Conservation (phyloP, 2,329 filamentous ascomycete species). For the Talaromyces verruculosus region DNA sequence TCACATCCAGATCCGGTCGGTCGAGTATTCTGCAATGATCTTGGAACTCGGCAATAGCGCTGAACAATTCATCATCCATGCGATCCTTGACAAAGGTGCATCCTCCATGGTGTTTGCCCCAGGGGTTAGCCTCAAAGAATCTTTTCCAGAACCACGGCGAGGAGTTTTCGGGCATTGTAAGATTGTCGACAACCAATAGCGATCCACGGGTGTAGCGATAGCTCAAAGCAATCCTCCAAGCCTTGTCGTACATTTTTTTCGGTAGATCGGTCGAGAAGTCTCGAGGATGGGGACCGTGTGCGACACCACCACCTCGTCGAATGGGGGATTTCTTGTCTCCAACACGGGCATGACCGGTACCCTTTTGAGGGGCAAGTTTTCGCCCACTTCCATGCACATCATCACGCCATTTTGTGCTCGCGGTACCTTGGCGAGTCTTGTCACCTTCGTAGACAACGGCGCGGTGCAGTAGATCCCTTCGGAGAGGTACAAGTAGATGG, state of each 20-base stretch:
- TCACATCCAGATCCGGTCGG: conserved; percentile 85
- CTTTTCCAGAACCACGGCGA: conserved; percentile 62
- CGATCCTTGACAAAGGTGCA: conserved; percentile 72
- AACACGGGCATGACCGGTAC: conserved; percentile 73
- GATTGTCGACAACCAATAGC: conserved; percentile 78
- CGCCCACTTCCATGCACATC: conserved; percentile 80
- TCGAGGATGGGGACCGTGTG: conserved; percentile 85
- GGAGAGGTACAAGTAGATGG: conserved; percentile 82
- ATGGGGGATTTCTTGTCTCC: conserved; percentile 81
- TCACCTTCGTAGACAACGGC: conserved; percentile 93
- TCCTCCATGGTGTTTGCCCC: conserved; percentile 66
- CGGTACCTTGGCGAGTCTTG: conserved; percentile 80
- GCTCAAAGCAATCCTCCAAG: conserved; percentile 89
- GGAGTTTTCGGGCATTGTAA: conserved; percentile 59
- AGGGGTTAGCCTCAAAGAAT: conserved; percentile 69
- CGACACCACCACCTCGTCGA: conserved; percentile 79
- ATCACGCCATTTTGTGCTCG: conserved; percentile 73
- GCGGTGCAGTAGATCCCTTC: conserved; percentile 87
- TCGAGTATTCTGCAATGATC: conserved; percentile 69
- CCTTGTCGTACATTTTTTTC: conserved; percentile 89
- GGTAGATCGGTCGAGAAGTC: conserved; percentile 85
- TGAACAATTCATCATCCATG: conserved; percentile 62
- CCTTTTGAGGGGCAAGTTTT: conserved; percentile 87
- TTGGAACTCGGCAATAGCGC: conserved; percentile 63
- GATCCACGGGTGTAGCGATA: conserved; percentile 88